A percentile compares a stretch with the other conserved stretches of the same genome.
Evolutionary conservation across 1,284 basidiomycete genomes (phyloP).

Genomic region (Boletus mariae): DNA sequence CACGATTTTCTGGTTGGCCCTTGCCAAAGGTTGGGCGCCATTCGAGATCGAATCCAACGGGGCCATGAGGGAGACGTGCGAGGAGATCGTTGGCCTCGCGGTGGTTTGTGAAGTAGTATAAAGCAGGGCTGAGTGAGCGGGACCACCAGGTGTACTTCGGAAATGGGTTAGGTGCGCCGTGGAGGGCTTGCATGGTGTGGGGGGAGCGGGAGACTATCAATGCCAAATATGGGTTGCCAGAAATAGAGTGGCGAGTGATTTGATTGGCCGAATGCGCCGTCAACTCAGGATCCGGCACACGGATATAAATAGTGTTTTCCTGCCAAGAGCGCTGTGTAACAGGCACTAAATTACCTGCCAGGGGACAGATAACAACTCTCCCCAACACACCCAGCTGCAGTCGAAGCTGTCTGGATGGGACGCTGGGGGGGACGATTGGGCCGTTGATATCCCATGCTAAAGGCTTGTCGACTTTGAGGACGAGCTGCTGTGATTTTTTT

Average conservation of each 20-base stretch:
- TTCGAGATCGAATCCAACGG: conserved; percentile 71
- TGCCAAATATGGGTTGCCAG: neutral
- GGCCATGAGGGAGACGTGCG: conserved; percentile 26
- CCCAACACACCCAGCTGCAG: neutral
- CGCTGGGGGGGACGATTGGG: neutral
- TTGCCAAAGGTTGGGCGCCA: conserved; percentile 61
- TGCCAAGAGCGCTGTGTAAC: conserved; percentile 32
- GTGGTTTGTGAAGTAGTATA: conserved; percentile 27
- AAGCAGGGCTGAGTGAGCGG: conserved; percentile 1
- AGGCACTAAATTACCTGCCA: conserved; percentile 17
- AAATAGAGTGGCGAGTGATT: conserved; percentile 15
- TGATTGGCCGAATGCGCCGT: conserved; percentile 26
- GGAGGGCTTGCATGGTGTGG: neutral
- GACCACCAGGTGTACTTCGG: conserved; percentile 27
- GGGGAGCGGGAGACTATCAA: neutral
- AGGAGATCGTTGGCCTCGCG: conserved; percentile 22
- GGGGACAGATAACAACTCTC: neutral
- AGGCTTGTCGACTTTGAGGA: neutral
- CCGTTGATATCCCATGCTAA: neutral
- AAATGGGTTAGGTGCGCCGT: neutral
- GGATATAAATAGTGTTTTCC: conserved; percentile 32
- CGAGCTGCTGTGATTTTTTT: neutral
- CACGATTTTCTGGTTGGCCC: conserved; percentile 54
- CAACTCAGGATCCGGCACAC: conserved; percentile 4
- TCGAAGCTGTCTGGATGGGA: neutral